Conservation (phyloP, 1,284 basidiomycete genomes). For the Cutaneotrichosporon cyanovorans region DNA sequence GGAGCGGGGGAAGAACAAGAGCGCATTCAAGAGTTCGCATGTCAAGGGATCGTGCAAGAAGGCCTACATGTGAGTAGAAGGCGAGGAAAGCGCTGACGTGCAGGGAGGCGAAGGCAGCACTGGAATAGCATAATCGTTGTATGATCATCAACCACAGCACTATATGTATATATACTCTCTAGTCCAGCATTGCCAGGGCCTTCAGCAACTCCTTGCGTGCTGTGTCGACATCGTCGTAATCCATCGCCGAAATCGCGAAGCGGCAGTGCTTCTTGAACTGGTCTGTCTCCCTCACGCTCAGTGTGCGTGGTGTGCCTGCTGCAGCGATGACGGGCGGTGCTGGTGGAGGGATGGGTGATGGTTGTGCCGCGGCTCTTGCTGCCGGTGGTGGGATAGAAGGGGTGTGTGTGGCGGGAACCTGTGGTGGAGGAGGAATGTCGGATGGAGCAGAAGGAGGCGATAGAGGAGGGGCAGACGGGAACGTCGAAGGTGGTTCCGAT, state of each 20-base stretch:
- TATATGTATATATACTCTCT: neutral
- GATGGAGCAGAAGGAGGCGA: no score
- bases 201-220: conserved; percentile 69
- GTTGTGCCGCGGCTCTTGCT: no score
- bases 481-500: no score
- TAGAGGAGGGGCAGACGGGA: no score
- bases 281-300: conserved; percentile 49
- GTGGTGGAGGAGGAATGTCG: no score
- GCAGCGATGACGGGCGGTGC: neutral
- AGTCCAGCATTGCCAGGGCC: conserved; percentile 59
- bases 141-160: neutral
- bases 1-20: conserved; percentile 16
- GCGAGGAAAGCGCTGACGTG: neutral
- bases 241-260: conserved; percentile 82
- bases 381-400: no score
- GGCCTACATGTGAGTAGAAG: conserved; percentile 27
- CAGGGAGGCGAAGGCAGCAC: conserved; percentile 1
- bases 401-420: no score
- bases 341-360: neutral
- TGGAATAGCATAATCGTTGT: neutral
- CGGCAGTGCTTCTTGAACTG: conserved; percentile 80
- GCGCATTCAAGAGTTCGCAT: conserved; percentile 19
- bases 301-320: neutral
- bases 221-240: conserved; percentile 82
- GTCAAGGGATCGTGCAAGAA: conserved; percentile 14